Evolutionary conservation across 192 early-diverging fungal species (phyloP).

Genomic region (Backusella tarrabulga): DNA sequence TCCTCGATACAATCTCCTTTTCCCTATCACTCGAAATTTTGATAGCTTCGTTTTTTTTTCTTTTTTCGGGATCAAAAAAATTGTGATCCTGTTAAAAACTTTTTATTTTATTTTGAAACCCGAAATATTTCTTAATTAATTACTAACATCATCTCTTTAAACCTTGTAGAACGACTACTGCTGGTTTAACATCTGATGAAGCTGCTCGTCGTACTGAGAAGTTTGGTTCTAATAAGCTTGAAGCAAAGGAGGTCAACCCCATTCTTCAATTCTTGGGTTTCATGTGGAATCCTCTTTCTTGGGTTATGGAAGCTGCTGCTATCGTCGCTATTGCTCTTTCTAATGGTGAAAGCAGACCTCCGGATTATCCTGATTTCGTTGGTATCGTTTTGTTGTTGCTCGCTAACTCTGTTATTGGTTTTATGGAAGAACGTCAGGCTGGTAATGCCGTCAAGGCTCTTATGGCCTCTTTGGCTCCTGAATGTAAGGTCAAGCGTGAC

Average conservation of each 20-base stretch:
- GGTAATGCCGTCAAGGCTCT: constrained; percentile 89
- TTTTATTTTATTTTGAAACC: neutral
- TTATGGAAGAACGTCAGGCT: constrained; percentile 84
- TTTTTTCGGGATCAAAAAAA: neutral
- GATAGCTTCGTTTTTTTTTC: neutral
- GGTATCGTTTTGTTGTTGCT: constrained; percentile 80
- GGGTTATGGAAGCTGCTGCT: constrained; percentile 82
- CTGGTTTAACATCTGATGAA: constrained; percentile 62
- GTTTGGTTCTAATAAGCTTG: constrained; percentile 71
- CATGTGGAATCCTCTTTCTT: constrained; percentile 42
- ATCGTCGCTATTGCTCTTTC: constrained; percentile 74
- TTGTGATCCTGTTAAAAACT: neutral
- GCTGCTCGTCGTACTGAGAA: constrained; percentile 60
- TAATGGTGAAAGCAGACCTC: constrained; percentile 63
- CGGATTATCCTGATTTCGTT: constrained; percentile 83
- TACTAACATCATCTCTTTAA: neutral
- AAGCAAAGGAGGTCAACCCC: constrained; percentile 76
- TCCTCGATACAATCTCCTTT: neutral
- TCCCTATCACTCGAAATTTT: constrained; percentile 7
- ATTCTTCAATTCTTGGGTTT: constrained; percentile 84
- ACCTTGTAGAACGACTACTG: constrained; percentile 41
- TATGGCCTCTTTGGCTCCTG: constrained; percentile 84
- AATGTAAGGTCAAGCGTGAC: constrained; percentile 84
- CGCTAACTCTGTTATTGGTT: constrained; percentile 85
- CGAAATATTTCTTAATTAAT: neutral